These are phyloP conservation scores for Candida krabiensis DNA, from an alignment of 805 yeast species.

Conservation along the genomic window DNA sequence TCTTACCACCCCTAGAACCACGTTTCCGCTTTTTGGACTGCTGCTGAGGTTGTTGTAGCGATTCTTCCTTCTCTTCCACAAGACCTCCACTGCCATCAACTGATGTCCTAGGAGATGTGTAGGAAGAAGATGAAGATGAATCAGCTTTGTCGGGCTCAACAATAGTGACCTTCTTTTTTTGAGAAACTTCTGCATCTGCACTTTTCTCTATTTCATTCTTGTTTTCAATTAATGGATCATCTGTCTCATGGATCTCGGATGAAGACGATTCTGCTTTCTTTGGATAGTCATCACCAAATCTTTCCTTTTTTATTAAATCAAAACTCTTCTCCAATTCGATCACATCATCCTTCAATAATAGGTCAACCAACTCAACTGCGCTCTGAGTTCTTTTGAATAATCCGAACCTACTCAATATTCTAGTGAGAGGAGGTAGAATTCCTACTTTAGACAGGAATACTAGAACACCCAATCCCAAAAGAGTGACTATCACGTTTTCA, in stretches of 20 bases:
- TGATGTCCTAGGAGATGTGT: constrained; percentile 8
- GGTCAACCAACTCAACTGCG: constrained; percentile 35
- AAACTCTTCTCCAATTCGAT: constrained; percentile 27
- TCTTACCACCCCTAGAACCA: constrained; percentile 83
- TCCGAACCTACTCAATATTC: constrained; percentile 31
- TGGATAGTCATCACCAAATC: constrained; percentile 15
- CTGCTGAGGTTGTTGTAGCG: constrained; percentile 11
- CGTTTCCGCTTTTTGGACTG: constrained; percentile 66
- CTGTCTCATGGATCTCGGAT: constrained; percentile 8
- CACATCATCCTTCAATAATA: constrained; percentile 28
- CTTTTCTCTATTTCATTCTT: constrained; percentile 2
- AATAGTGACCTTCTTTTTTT: constrained; percentile 15
- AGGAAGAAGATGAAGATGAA: constrained; percentile 15
- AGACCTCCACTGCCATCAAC: constrained; percentile 5
- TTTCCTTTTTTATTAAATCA: constrained; percentile 25
- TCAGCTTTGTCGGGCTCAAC: constrained; percentile 15
- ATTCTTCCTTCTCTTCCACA: constrained; percentile 17
- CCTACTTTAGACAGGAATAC: constrained; percentile 39
- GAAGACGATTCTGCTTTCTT: constrained; percentile 10
- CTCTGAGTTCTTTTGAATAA: constrained; percentile 33
- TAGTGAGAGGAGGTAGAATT: constrained; percentile 34
- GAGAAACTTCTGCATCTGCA: background rate
- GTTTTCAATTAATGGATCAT: background rate
- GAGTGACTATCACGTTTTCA: constrained; percentile 52
- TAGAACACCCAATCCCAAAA: constrained; percentile 36